These are phyloP conservation scores for Anthostomella pinea DNA, from an alignment of 2,329 filamentous ascomycete genomes.

Conservation along the genomic window DNA sequence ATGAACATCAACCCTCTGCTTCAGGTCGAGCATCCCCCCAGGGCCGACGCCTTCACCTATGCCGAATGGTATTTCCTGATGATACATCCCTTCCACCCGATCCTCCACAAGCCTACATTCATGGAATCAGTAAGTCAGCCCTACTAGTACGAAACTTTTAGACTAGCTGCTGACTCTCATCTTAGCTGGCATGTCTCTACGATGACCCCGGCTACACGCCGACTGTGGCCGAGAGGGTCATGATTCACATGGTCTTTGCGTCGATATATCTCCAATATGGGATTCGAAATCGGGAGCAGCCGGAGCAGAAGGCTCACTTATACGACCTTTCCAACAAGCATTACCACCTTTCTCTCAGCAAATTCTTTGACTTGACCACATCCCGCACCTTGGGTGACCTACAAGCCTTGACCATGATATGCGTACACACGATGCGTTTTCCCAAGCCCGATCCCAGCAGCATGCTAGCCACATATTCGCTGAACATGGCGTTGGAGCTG, in stretches of 20 bases:
- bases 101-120: conserved; percentile 75
- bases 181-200: conserved; percentile 62
- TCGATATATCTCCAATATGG: conserved; percentile 76
- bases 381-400: conserved; percentile 64
- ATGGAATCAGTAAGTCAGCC: conserved; percentile 58
- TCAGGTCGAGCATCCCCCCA: conserved; percentile 59
- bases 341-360: conserved; percentile 71
- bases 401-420: conserved; percentile 71
- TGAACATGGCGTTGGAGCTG: conserved; percentile 69
- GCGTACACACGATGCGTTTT: conserved; percentile 70
- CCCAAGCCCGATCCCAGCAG: conserved; percentile 76
- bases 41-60: conserved; percentile 64
- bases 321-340: conserved; percentile 70
- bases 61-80: conserved; percentile 74
- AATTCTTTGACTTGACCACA: conserved; percentile 62
- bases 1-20: conserved; percentile 59
- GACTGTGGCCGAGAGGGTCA: conserved; percentile 62
- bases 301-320: conserved; percentile 51
- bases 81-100: conserved; percentile 67
- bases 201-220: conserved; percentile 65
- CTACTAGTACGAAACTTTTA: not conserved
- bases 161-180: conserved; percentile 15
- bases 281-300: conserved; percentile 61
- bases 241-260: conserved; percentile 76
- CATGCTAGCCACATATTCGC: conserved; percentile 61